These are phyloP conservation scores for Aspergillus phoenicis DNA, from an alignment of 2,329 filamentous ascomycete species.

Conservation along the genomic window DNA sequence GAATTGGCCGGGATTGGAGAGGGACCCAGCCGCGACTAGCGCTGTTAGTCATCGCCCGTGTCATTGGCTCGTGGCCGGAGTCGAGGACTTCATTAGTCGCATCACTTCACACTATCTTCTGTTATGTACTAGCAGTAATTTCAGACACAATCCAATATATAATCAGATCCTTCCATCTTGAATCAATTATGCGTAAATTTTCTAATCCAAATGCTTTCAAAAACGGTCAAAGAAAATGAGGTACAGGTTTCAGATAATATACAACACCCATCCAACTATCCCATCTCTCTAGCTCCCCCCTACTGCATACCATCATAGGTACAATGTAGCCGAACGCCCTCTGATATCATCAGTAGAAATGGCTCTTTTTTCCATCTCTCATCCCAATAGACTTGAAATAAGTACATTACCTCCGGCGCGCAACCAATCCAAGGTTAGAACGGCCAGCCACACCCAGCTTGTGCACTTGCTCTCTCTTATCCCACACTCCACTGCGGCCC, in stretches of 20 bases:
- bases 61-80: background rate
- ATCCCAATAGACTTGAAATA: background rate
- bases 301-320: background rate
- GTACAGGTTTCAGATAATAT: background rate
- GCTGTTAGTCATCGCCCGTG: background rate
- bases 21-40: background rate
- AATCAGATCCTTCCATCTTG: background rate
- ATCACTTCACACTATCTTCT: background rate
- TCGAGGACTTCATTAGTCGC: background rate
- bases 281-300: background rate
- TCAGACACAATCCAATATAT: background rate
- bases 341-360: background rate
- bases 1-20: background rate
- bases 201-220: conserved; percentile 4
- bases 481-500: conserved; percentile 82
- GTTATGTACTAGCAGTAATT: too few relatives aligned
- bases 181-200: background rate
- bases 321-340: background rate
- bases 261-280: background rate
- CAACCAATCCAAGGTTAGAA: conserved; percentile 59
- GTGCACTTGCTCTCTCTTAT: conserved; percentile 74
- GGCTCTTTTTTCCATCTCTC: too few relatives aligned
- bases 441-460: conserved; percentile 77
- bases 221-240: conserved; percentile 1
- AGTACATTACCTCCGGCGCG: conserved; percentile 1